Evolutionary conservation across 139 green algal genomes (phyloP).

Genomic region (Tetradesmus lagerheimii): DNA sequence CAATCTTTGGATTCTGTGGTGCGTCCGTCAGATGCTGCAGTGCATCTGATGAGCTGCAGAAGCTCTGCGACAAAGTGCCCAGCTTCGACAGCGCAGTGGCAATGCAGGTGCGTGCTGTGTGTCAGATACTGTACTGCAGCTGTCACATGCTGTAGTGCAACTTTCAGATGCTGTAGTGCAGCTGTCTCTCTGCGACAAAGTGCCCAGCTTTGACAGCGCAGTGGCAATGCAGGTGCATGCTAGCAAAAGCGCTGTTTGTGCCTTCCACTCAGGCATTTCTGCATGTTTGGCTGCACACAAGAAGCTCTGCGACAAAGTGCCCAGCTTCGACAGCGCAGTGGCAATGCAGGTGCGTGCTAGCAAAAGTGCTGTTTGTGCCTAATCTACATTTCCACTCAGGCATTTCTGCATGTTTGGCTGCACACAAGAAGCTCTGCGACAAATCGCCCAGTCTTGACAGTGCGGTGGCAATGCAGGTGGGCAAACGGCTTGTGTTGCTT

Average conservation of each 20-base stretch:
- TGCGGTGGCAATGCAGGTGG: slow-evolving; percentile 65
- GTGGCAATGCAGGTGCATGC: slow-evolving; percentile 66
- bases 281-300: no score
- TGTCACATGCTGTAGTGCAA: no score
- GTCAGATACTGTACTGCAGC: no score
- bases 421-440: slow-evolving; percentile 99
- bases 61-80: slow-evolving; percentile 99
- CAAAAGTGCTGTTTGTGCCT: background rate
- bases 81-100: slow-evolving; percentile 78
- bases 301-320: slow-evolving; percentile 99
- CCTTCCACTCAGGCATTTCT: no score
- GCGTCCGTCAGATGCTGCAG: no score
- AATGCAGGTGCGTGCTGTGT: slow-evolving; percentile 57
- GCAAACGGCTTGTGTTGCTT: no score
- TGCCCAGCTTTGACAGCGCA: slow-evolving; percentile 86
- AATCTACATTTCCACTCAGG: no score
- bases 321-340: slow-evolving; percentile 79
- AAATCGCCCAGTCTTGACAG: slow-evolving; percentile 94
- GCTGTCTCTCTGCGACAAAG: slow-evolving; percentile 99
- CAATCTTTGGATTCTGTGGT: no score
- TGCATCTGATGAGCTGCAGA: slow-evolving; percentile 99
- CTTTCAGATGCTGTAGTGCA: no score
- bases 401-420: no score
- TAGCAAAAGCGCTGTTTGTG: background rate
- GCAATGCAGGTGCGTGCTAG: slow-evolving; percentile 68